Evolutionary conservation across 2,329 filamentous ascomycete genomes (phyloP).

Genomic region (Diplodia intermedia): DNA sequence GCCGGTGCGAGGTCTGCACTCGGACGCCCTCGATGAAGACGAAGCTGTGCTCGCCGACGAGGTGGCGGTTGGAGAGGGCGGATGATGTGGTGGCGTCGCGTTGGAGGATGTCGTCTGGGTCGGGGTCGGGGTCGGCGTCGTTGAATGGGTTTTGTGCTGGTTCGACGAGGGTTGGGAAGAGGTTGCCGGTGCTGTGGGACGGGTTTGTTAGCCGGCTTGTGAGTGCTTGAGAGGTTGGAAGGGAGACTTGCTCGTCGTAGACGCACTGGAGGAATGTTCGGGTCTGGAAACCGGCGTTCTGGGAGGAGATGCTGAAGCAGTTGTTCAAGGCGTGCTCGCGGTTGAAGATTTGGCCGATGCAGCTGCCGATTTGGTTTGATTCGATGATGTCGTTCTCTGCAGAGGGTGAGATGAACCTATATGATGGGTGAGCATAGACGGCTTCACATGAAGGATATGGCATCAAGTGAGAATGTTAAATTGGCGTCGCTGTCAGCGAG

Average conservation of each 20-base stretch:
- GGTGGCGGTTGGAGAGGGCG: not conserved
- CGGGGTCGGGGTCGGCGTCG: not conserved
- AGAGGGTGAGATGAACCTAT: not conserved
- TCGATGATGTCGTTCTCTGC: not conserved
- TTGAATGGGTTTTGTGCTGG: not conserved
- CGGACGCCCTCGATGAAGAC: not conserved
- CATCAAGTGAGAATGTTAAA: not conserved
- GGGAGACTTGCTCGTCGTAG: constrained; percentile 2
- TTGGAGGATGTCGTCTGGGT: too few relatives aligned
- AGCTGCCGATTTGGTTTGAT: constrained; percentile 7
- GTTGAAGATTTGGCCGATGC: constrained; percentile 14
- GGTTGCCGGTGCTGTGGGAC: not conserved
- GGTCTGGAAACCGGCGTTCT: not conserved
- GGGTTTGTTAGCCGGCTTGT: not conserved
- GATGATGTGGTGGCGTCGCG: too few relatives aligned
- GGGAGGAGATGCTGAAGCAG: constrained; percentile 2
- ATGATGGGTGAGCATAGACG: not conserved
- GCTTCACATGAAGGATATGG: not conserved
- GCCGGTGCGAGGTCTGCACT: not conserved
- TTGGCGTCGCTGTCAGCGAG: not conserved
- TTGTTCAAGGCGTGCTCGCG: constrained; percentile 13
- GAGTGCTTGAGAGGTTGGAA: not conserved
- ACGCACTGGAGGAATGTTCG: not conserved
- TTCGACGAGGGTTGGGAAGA: constrained; percentile 3
- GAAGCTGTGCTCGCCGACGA: constrained; percentile 25